Percentiles rank a stretch among this genome's conserved stretches.
These are phyloP conservation scores for Cutaneotrichosporon sp. DNA, from an alignment of 1,284 basidiomycete genomes.

Conservation along the genomic window DNA sequence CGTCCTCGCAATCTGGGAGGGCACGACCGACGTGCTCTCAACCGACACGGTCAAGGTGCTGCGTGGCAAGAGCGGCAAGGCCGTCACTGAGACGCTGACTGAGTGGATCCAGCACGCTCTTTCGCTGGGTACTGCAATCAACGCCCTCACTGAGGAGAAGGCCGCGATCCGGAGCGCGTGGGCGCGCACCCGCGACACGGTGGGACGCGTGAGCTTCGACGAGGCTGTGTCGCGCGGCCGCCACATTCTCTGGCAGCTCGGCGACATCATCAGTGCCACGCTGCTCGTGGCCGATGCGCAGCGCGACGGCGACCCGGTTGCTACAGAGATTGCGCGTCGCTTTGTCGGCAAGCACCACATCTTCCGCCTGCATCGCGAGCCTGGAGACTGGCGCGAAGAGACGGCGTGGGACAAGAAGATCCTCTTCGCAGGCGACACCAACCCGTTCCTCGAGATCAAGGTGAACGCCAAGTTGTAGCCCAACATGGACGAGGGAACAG, in stretches of 20 bases:
- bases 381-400: constrained; percentile 16
- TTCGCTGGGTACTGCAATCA: neutral
- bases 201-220: constrained; percentile 7
- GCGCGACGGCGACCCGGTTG: constrained; percentile 19
- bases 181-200: neutral
- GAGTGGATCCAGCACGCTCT: constrained; percentile 15
- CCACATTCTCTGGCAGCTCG: constrained; percentile 15
- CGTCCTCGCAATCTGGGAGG: constrained; percentile 82
- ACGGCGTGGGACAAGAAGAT: constrained; percentile 21
- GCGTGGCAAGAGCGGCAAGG: constrained; percentile 10
- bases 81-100: constrained; percentile 6
- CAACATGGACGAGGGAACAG: neutral
- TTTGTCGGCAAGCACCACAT: constrained; percentile 13
- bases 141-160: constrained; percentile 2
- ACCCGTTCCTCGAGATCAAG: constrained; percentile 1
- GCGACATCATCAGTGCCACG: constrained; percentile 21
- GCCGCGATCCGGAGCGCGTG: constrained; percentile 6
- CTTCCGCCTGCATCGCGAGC: constrained; percentile 3
- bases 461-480: constrained; percentile 15
- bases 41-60: constrained; percentile 29
- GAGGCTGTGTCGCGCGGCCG: constrained; percentile 19
- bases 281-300: constrained; percentile 22
- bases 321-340: constrained; percentile 18
- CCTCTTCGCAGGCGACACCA: constrained; percentile 21
- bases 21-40: constrained; percentile 54